Percentiles rank a stretch among this genome's conserved stretches.
phyloP scores from a whole-genome alignment of 2,329 filamentous ascomycete genomes.

The Colletotrichum eleusines region DNA sequence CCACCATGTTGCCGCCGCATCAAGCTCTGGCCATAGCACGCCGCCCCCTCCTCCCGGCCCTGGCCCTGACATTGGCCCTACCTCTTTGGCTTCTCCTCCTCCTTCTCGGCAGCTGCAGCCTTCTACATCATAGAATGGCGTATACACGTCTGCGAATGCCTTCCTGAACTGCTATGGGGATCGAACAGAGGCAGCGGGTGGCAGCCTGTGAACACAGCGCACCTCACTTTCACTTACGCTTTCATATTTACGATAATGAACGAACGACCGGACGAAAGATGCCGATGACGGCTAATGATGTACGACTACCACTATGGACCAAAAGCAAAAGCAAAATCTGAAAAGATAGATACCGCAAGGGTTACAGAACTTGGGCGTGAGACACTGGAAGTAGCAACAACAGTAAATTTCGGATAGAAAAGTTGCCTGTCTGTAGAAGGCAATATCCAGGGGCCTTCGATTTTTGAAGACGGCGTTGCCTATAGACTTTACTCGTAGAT shows the following conservation, averaged over 20 bases:
- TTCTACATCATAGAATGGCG: conserved; percentile 16
- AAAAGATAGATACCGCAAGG: conserved; percentile 6
- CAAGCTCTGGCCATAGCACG: conserved; percentile 39
- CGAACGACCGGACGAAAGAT: conserved; percentile 21
- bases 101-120: conserved; percentile 3
- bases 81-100: conserved; percentile 3
- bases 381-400: conserved; percentile 2
- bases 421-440: conserved; percentile 14
- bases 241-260: conserved; percentile 11
- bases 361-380: conserved; percentile 11
- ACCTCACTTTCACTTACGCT: neutral
- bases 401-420: conserved; percentile 4
- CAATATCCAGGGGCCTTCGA: neutral
- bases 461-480: neutral
- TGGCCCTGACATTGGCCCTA: neutral
- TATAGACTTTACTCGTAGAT: conserved; percentile 25
- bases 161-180: neutral
- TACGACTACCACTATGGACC: conserved; percentile 20
- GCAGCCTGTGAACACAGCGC: neutral
- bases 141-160: neutral
- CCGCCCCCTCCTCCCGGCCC: conserved; percentile 19
- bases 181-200: neutral
- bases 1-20: conserved; percentile 32
- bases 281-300: conserved; percentile 30
- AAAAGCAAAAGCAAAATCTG: neutral